Conservation (phyloP, 768 basidiomycete species). For the Pisolithus microcarpus region DNA sequence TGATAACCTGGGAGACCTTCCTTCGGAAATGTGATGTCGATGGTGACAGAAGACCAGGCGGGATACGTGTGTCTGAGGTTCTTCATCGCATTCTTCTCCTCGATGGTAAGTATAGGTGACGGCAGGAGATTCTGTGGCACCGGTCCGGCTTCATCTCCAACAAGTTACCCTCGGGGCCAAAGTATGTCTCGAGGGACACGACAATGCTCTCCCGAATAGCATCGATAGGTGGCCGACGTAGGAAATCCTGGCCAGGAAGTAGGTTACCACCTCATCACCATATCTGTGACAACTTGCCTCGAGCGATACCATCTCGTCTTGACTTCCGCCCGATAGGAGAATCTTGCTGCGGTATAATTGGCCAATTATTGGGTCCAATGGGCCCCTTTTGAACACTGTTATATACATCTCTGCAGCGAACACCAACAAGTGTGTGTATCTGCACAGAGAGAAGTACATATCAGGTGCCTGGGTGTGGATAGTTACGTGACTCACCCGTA, state of each 20-base stretch:
- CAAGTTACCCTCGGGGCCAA: too few species aligned
- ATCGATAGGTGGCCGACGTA: constrained; percentile 41
- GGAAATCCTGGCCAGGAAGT: constrained; percentile 47
- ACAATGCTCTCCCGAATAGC: too few species aligned
- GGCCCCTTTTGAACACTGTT: constrained; percentile 69
- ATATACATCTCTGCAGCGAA: constrained; percentile 23
- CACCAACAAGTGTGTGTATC: constrained; percentile 68
- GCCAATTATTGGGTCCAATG: constrained; percentile 62
- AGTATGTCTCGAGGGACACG: too few species aligned
- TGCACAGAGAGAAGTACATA: neutral
- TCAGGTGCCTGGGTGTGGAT: constrained; percentile 6
- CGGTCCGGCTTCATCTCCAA: too few species aligned
- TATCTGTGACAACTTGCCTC: constrained; percentile 35
- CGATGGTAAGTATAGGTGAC: too few species aligned
- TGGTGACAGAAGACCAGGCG: too few species aligned
- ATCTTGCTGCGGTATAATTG: constrained; percentile 70
- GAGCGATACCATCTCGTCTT: constrained; percentile 73
- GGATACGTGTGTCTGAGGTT: too few species aligned
- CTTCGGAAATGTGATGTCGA: too few species aligned
- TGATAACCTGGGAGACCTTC: too few species aligned
- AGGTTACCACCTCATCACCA: neutral
- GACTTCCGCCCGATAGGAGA: constrained; percentile 63
- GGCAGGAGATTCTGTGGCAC: too few species aligned
- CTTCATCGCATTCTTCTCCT: too few species aligned
- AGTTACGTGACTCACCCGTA: constrained; percentile 27